phyloP scores from a whole-genome alignment of 352 stramenopile species.

The Phytopythium cucurbitacearum region DNA sequence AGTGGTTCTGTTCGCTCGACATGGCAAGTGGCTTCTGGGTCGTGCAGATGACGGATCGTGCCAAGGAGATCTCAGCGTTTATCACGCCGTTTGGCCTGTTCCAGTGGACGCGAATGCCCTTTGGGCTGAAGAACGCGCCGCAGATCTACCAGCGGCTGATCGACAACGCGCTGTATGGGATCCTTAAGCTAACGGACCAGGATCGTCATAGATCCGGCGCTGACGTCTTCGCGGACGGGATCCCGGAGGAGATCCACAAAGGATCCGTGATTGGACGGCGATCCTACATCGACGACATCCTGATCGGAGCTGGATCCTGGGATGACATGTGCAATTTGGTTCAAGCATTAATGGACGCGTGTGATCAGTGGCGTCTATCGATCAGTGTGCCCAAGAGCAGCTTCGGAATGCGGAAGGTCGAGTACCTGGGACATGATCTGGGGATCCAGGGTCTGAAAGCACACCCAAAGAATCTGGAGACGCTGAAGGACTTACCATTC shows the following conservation, averaged over 20 bases:
- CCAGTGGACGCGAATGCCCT: conserved; percentile 20
- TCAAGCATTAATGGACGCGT: conserved; percentile 6
- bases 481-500: conserved; percentile 7
- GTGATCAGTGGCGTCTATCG: conserved; percentile 13
- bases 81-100: conserved; percentile 16
- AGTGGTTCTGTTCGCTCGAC: too few relatives aligned
- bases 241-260: not conserved
- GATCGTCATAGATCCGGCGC: not conserved
- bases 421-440: conserved; percentile 13
- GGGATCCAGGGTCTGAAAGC: conserved; percentile 1
- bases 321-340: conserved; percentile 8
- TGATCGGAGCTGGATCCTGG: conserved; percentile 7
- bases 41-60: conserved; percentile 11
- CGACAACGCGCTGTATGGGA: conserved; percentile 11
- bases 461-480: conserved; percentile 11
- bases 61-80: conserved; percentile 13
- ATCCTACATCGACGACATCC: conserved; percentile 29
- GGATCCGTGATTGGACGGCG: conserved; percentile 4
- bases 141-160: conserved; percentile 17
- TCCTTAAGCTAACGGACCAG: not conserved
- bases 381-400: conserved; percentile 24
- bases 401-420: conserved; percentile 8
- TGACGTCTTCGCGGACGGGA: not conserved
- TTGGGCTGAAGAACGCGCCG: conserved; percentile 14
- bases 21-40: too few relatives aligned